These are phyloP conservation scores for Teunomyces kruisii DNA, from an alignment of 805 yeast species.

Conservation along the genomic window DNA sequence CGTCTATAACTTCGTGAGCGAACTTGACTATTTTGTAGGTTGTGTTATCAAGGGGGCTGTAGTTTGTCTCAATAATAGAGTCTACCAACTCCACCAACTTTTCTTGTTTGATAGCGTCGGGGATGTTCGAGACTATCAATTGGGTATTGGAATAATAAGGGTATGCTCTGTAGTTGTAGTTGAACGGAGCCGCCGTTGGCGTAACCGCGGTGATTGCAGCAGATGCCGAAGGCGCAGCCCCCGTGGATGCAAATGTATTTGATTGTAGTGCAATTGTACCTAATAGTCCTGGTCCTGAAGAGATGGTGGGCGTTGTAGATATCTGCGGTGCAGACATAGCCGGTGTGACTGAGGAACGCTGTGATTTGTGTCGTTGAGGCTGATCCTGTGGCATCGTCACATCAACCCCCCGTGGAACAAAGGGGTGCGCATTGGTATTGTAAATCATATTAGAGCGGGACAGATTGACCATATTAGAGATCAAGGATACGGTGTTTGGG, in stretches of 20 bases:
- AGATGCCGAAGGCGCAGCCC: background rate
- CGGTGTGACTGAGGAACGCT: background rate
- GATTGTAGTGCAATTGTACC: background rate
- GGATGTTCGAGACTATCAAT: constrained; percentile 9
- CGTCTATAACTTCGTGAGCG: background rate
- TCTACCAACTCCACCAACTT: constrained; percentile 17
- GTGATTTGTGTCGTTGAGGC: background rate
- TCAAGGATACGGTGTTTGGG: background rate
- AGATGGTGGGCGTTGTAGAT: background rate
- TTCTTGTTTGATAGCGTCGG: constrained; percentile 9
- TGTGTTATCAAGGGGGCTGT: constrained; percentile 5
- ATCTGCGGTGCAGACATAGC: background rate
- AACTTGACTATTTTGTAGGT: constrained; percentile 10
- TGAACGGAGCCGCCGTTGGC: background rate
- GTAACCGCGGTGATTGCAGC: background rate
- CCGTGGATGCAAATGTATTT: background rate
- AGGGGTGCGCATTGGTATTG: constrained; percentile 5
- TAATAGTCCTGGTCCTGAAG: background rate
- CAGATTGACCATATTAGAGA: background rate
- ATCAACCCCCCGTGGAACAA: constrained; percentile 3
- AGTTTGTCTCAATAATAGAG: constrained; percentile 13
- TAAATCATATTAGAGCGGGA: background rate
- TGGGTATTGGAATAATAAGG: background rate
- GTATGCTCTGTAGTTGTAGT: background rate
- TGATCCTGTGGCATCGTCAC: background rate